Base-by-base conservation (phyloP, 768 basidiomycete species). In the Lentinula sp. region DNA sequence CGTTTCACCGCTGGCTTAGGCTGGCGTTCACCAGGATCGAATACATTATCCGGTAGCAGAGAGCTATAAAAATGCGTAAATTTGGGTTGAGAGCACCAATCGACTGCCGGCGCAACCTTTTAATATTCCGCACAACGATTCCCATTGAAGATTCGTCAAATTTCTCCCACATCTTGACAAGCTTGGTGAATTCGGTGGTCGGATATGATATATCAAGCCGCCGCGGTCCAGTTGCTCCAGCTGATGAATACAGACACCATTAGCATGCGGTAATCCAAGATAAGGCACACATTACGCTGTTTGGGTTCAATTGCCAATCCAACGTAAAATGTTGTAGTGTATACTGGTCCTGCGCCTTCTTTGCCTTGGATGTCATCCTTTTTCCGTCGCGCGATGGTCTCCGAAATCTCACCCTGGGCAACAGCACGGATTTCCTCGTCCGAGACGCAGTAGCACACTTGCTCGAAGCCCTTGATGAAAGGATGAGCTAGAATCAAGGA, bases 321-420 rank as follows among this genome's bases (percentile, higher is more conserved):
- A 65, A 99, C 94, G 70, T 96, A 99, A 74, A 97, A 98, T 1
- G 91, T 93, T n/a, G 95, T 95, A n/a, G 94, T 91, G 70, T 90
- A 84, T 8, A 98, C 91, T n/a, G 84, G 80, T 48, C 87, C 85
- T 46, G 84, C 83, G 60, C 88, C 89, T 63, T 90, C 86, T 67
- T 87, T 86, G 65, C 81, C 86, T 71, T 88, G 86, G 39, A 87
- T 84, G 60, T 93, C 91, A 74, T 89, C 86, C 67, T 85, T 85
- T 64, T 85, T 90, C 50, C 94, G 82, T 63, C 83, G 87, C 48
- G 80, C 78, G 59, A 95, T 79, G 23, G 80, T 81, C 46, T 88
- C 86, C 18, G 89, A 86, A 18, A 91, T 81, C 63, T 95, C 92
- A 49, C 95, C 97, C 72, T 91, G 89, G 10, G 92, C 91, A 11